These are phyloP conservation scores for Corymbia citriodora DNA, from an alignment of 441 rosid genomes.

Conservation along the genomic window DNA sequence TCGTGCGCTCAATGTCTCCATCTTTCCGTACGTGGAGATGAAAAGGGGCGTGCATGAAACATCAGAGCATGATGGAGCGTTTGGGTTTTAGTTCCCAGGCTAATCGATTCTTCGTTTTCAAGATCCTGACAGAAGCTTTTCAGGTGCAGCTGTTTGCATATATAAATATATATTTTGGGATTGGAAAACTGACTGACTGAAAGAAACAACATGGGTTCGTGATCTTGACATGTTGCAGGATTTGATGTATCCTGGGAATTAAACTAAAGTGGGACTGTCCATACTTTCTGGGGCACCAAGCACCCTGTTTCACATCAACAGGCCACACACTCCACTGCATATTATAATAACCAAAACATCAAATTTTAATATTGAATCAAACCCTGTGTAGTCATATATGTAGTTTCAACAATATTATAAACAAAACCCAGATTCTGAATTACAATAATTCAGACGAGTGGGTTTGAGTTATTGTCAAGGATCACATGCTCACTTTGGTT, in stretches of 20 bases:
- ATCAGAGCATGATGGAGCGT: neutral
- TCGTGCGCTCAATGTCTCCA: neutral
- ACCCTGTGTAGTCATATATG: neutral
- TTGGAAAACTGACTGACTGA: conserved; percentile 17
- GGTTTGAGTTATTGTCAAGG: neutral
- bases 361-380: neutral
- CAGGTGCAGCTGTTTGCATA: neutral
- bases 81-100: neutral
- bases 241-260: neutral
- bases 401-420: neutral
- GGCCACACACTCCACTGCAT: conserved; percentile 3
- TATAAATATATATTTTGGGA: neutral
- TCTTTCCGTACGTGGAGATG: neutral
- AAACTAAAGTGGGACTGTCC: conserved; percentile 19
- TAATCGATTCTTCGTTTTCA: neutral
- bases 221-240: conserved; percentile 8
- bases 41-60: neutral
- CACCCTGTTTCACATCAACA: neutral
- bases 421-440: neutral
- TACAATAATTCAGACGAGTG: neutral
- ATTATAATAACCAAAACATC: neutral
- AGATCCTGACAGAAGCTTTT: neutral
- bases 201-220: conserved; percentile 20
- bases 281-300: conserved; percentile 41
- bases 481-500: neutral